Conservation (phyloP, 345 rosid species). For the Psidium friedrichsthalianum region DNA sequence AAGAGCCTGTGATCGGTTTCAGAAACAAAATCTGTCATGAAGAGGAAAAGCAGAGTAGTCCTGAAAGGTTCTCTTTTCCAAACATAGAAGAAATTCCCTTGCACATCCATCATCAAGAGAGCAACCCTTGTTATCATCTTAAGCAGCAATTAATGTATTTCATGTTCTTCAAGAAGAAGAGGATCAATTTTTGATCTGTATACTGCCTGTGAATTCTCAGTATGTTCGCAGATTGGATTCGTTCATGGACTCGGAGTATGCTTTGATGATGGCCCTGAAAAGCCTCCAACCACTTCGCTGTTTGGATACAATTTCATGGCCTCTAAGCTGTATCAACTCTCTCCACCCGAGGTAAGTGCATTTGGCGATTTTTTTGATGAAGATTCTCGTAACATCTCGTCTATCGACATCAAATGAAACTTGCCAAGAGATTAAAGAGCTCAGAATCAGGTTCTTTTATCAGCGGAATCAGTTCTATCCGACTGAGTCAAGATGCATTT, state of each 20-base stretch:
- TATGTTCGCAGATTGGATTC: neutral
- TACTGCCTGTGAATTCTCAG: neutral
- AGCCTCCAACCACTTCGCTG: neutral
- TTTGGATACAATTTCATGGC: constrained; percentile 13
- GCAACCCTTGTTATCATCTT: neutral
- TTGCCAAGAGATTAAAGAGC: neutral
- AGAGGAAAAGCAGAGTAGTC: neutral
- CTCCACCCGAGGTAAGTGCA: neutral
- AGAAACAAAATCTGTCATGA: neutral
- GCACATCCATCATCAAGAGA: neutral
- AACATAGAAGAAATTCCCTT: neutral
- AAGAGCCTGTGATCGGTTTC: neutral
- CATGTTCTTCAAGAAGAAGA: neutral
- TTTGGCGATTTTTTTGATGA: neutral
- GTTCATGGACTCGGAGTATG: constrained; percentile 10
- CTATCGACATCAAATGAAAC: neutral
- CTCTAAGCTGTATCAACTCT: constrained; percentile 7
- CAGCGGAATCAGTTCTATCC: neutral
- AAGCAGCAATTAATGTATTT: neutral
- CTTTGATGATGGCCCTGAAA: neutral
- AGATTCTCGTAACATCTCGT: neutral
- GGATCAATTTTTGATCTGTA: neutral
- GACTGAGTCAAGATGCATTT: neutral
- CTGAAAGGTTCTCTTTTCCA: neutral
- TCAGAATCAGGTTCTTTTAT: neutral